These are phyloP conservation scores for Penicillium soppii DNA, from an alignment of 495 filamentous ascomycete genomes.

Conservation along the genomic window DNA sequence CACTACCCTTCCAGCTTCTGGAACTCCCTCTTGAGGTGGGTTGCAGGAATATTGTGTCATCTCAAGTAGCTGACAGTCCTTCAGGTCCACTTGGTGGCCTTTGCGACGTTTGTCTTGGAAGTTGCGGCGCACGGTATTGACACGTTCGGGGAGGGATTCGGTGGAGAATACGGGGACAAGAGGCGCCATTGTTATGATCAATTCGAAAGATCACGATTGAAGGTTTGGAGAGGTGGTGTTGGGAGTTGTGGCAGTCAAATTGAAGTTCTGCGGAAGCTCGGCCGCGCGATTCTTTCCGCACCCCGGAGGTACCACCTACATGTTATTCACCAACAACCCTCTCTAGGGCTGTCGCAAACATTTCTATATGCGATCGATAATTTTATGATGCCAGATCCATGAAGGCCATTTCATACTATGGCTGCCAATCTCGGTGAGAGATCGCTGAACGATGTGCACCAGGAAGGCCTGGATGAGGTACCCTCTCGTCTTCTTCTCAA, in stretches of 20 bases:
- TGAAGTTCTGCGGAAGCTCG: constrained; percentile 6
- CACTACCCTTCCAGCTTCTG: constrained; percentile 54
- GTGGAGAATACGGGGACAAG: constrained; percentile 41
- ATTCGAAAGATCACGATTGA: neutral
- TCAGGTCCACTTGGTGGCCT: constrained; percentile 52
- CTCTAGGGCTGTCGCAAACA: neutral
- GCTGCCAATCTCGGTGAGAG: constrained; percentile 54
- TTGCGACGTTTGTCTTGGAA: constrained; percentile 47
- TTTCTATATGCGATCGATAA: neutral
- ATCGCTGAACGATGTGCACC: constrained; percentile 64
- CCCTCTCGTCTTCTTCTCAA: neutral
- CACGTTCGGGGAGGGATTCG: constrained; percentile 39
- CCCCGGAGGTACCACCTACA: no score
- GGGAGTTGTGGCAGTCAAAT: constrained; percentile 1
- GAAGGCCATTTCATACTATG: constrained; percentile 22
- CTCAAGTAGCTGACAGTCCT: constrained; percentile 69
- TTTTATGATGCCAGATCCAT: constrained; percentile 18
- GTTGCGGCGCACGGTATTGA: constrained; percentile 40
- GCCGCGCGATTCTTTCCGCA: constrained; percentile 9
- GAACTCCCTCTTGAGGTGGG: constrained; percentile 53
- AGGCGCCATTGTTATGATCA: constrained; percentile 36
- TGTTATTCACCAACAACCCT: neutral
- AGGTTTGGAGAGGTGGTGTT: neutral
- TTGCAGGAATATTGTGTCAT: constrained; percentile 83
- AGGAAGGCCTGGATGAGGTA: constrained; percentile 66